Percentiles rank a stretch among this genome's conserved stretches.
Conservation (phyloP, 352 stramenopile species). For the Globisporangium canariense region DNA sequence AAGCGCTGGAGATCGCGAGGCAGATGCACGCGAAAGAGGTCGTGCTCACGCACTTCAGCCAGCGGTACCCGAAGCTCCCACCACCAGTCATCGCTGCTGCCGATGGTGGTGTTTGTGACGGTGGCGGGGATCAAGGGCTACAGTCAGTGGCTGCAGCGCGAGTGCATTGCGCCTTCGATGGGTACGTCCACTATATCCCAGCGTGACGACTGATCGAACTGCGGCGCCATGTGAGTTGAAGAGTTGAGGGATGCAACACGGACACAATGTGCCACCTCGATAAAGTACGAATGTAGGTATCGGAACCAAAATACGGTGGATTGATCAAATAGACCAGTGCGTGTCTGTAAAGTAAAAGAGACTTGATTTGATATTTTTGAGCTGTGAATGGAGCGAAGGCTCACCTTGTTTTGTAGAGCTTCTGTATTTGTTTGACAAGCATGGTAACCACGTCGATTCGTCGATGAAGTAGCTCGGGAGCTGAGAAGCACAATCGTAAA, state of each 20-base stretch:
- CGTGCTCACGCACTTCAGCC: constrained; percentile 96
- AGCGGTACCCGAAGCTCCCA: constrained; percentile 63
- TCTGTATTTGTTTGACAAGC: not conserved
- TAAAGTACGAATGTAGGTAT: not conserved
- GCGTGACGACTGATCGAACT: constrained; percentile 7
- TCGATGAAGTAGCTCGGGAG: not conserved
- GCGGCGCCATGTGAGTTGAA: not conserved
- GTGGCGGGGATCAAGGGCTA: not conserved
- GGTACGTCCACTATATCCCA: constrained; percentile 4
- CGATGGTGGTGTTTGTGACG: not conserved
- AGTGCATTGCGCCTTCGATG: constrained; percentile 20
- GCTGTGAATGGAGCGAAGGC: too few relatives aligned
- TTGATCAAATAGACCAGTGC: too few relatives aligned
- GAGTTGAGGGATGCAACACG: not conserved
- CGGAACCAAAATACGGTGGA: not conserved
- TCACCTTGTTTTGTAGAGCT: not conserved
- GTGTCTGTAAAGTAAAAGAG: too few relatives aligned
- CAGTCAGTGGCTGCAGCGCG: not conserved
- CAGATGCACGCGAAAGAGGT: constrained; percentile 76
- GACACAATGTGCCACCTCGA: constrained; percentile 5
- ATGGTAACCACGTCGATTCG: not conserved
- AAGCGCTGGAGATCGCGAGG: constrained; percentile 86
- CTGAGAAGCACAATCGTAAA: too few relatives aligned
- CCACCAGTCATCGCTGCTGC: constrained; percentile 20
- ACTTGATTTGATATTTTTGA: not conserved